Base-by-base conservation (phyloP, 768 basidiomycete species). In the Lepiota subincarnata region DNA sequence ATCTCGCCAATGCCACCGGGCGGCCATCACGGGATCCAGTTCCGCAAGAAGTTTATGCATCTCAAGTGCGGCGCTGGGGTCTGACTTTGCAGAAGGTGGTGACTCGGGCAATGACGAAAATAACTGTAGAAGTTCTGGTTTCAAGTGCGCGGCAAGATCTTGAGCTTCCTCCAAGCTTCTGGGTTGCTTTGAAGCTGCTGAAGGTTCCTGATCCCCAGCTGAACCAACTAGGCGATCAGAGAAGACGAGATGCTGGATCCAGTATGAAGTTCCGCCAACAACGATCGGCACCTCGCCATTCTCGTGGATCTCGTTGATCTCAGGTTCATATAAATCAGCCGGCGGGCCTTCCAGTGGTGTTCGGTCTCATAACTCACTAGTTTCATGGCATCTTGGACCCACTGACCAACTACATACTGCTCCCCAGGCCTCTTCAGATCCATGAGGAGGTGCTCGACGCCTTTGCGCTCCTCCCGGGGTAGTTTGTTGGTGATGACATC, bases 401-500 rank as follows among this genome's bases (percentile, higher is more conserved):
- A 99, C 61, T 94, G 79, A 0, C 87, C 86, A 10, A 95, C 86
- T 22, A 87, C 74, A 65, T 92, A 92, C 65, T 92, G 92, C 63
- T 93, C 86, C 0, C 89, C 87, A 1, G 94, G 93, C 16, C 82
- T 69, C 59, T 92, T 92, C 64, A 94, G 86, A 48, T 81, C 87
- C 84, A 99, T 89, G 19, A 98, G 74, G 53, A 89, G 83, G 71
- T 99, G 97, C 18, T 87, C 85, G 16, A 99, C 74, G 3, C 90
- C 93, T 44, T 80, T 74, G 64, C 77, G 84, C 69, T 99, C 94
- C 24, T 77, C 70, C 11, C 74, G 62, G 1, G 94, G 81, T 13
- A 94, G 79, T 71, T 99, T 98, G 70, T 98, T 98, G 22, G 96
- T 98, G 62, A 98, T 86, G 47, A 95, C 74, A 68, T 97, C 89